Base-by-base conservation (phyloP, 228 moss, liverwort and hornwort species). In the Sphagnum fallax region DNA sequence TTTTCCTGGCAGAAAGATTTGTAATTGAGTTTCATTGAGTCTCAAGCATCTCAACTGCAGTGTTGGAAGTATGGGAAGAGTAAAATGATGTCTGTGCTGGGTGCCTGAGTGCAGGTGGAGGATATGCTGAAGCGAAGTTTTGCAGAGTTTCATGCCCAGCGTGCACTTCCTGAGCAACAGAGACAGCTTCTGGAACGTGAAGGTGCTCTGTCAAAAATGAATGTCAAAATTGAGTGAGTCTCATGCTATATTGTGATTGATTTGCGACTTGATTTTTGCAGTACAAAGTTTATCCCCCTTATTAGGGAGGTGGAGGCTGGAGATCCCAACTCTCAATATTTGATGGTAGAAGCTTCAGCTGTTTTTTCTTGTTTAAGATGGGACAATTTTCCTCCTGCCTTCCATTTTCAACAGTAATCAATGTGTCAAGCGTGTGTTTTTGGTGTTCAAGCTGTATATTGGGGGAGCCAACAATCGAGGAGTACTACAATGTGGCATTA, bases 61-160 rank as follows among this genome's bases (percentile, higher is more conserved):
- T 32, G 2, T 32, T 32, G 32, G 32, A 32, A 32, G 32, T 32
- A 32, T 32, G 32, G 32, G 32, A 32, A 32, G 32, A 32, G 32
- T 32, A 32, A 32, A 55, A 55, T 55, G 55, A 55, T 55, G 55
- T 55, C 55, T 55, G 55, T 55, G 55, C 55, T 55, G 55, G 55
- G 9, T 55, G 55, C 12, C 8, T 55, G 8, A 64, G 73, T 71
- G 52, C 47, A 94, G 94, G 93, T 98, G 11, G 97, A 98, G 73
- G 97, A 98, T 76, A 98, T 98, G 97, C 87, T 98, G 16, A 98
- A 98, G 69, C 83, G 97, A 16, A 98, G 97, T 80, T 98, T 98
- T 80, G 97, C 97, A 52, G 97, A 98, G 71, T 98, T 98, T 62
- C 97, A 98, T 86, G 97, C 97, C 63, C 97, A 98, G 71, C 97